Conservation (phyloP, 148 eudicot genomes). For the Nyssa sinensis region DNA sequence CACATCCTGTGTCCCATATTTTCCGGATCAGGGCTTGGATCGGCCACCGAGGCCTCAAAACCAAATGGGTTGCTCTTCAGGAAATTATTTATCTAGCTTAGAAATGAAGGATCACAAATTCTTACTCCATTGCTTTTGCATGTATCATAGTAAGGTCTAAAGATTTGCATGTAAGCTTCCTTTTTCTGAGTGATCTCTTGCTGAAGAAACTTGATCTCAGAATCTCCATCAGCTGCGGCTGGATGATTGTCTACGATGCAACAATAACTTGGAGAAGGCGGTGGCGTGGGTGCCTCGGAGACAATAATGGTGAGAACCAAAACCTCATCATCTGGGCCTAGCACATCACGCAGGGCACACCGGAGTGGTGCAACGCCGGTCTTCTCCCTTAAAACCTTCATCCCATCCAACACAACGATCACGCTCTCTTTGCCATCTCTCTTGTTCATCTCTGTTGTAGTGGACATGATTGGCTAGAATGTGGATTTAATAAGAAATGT, state of each 20-base stretch:
- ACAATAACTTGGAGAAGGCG: not conserved
- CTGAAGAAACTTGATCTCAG: not conserved
- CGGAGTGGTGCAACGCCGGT: constrained; percentile 9
- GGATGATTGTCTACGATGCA: constrained; percentile 5
- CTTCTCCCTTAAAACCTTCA: not conserved
- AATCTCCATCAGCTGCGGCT: constrained; percentile 8
- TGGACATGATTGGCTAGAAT: too few relatives aligned
- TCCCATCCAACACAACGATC: constrained; percentile 13
- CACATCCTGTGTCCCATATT: too few relatives aligned
- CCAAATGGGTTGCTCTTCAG: too few relatives aligned
- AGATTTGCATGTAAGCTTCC: not conserved
- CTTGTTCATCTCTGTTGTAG: too few relatives aligned
- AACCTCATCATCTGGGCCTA: not conserved
- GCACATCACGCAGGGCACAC: constrained; percentile 5
- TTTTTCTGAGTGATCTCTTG: constrained; percentile 3
- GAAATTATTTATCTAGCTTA: not conserved
- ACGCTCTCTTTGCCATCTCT: not conserved
- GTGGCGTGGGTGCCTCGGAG: not conserved
- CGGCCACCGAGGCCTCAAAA: too few relatives aligned
- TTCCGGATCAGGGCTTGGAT: too few relatives aligned
- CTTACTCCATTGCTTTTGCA: constrained; percentile 19
- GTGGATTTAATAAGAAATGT: too few relatives aligned
- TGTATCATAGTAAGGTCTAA: not conserved
- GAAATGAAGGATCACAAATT: not conserved
- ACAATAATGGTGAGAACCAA: constrained; percentile 4